Conservation (phyloP, 2,329 filamentous ascomycete species). For the Arthrocladium fulminans region DNA sequence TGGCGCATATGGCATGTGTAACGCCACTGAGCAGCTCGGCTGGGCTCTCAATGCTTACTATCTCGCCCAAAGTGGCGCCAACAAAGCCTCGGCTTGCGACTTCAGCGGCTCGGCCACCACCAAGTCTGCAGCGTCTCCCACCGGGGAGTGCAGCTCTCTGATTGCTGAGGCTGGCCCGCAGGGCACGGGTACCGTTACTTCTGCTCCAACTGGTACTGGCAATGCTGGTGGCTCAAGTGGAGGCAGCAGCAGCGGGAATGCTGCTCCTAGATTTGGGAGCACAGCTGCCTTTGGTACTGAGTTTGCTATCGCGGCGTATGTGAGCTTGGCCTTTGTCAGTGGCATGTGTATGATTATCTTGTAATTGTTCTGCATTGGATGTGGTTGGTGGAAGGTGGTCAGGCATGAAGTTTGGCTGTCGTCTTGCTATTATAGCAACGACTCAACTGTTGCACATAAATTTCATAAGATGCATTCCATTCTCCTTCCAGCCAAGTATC, state of each 20-base stretch:
- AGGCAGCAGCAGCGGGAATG: constrained; percentile 21
- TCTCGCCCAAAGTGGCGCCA: constrained; percentile 28
- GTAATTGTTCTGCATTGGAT: too few species aligned
- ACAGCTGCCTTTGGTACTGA: constrained; percentile 24
- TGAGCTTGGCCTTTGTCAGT: constrained; percentile 35
- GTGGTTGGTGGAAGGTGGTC: too few species aligned
- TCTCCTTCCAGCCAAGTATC: too few species aligned
- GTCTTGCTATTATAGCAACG: too few species aligned
- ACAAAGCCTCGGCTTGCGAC: constrained; percentile 32
- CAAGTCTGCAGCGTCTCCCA: constrained; percentile 28
- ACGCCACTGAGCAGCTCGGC: constrained; percentile 33
- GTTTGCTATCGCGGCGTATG: constrained; percentile 31
- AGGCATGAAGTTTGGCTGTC: too few species aligned
- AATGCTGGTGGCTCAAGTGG: constrained; percentile 18
- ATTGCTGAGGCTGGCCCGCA: constrained; percentile 34
- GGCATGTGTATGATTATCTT: constrained; percentile 41
- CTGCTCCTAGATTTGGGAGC: constrained; percentile 26
- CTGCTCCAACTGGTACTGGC: constrained; percentile 28
- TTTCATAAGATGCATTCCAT: too few species aligned
- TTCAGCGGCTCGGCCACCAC: constrained; percentile 35
- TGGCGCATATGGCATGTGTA: constrained; percentile 41
- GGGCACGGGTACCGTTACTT: constrained; percentile 33
- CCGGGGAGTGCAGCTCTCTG: constrained; percentile 30
- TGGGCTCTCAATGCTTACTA: constrained; percentile 40
- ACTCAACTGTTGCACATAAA: too few species aligned